Conservation (phyloP, 305 asterid genomes). For the Fraxinus sp. region DNA sequence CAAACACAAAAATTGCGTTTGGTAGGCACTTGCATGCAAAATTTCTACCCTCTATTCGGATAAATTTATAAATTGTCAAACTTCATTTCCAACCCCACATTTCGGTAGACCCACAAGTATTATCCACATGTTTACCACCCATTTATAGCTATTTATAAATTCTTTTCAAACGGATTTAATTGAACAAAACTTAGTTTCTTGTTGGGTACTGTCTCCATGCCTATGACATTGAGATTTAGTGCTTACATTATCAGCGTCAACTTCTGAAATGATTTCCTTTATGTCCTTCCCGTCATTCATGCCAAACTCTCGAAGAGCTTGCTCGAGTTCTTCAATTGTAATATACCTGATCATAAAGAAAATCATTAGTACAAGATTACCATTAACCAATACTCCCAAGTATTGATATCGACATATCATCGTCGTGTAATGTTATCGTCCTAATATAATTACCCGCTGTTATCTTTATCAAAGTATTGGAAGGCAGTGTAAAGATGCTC, state of each 20-base stretch:
- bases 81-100: not conserved
- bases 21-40: not conserved
- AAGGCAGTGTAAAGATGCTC: constrained; percentile 86
- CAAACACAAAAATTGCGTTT: not conserved
- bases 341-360: constrained; percentile 48
- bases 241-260: constrained; percentile 70
- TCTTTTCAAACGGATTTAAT: not conserved
- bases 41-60: not conserved
- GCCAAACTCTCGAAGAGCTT: constrained; percentile 85
- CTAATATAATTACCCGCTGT: constrained; percentile 55
- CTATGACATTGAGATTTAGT: not conserved
- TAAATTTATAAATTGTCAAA: not conserved
- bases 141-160: not conserved
- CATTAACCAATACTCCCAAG: not conserved
- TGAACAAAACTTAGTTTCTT: not conserved
- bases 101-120: not conserved
- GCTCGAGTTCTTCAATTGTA: constrained; percentile 92
- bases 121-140: not conserved
- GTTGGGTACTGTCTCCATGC: not conserved
- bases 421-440: not conserved
- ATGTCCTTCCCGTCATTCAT: constrained; percentile 83
- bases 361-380: not conserved
- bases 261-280: constrained; percentile 74
- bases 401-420: not conserved
- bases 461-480: constrained; percentile 88